phyloP scores from a whole-genome alignment of 768 basidiomycete genomes.

The Cystobasidium onofrii region DNA sequence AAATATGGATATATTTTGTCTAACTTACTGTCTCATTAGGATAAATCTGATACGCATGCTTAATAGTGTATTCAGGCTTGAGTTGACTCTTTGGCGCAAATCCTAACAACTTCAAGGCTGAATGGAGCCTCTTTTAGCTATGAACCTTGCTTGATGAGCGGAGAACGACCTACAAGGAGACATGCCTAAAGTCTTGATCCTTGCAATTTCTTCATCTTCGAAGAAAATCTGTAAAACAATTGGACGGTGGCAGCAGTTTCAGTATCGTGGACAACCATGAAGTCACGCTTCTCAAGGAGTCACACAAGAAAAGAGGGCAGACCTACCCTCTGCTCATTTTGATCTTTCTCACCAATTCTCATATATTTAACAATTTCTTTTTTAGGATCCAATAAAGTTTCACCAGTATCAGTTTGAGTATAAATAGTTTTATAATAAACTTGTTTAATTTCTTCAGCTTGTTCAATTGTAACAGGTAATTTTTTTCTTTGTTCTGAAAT shows the following conservation, averaged over 20 bases:
- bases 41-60: conserved; percentile 82
- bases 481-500: conserved; percentile 83
- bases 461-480: conserved; percentile 66
- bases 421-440: conserved; percentile 63
- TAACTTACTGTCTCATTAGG: conserved; percentile 78
- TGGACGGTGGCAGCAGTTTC: not conserved
- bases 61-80: conserved; percentile 77
- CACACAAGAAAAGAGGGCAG: not conserved
- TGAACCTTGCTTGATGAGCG: too few relatives aligned
- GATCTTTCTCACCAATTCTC: conserved; percentile 44
- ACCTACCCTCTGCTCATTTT: conserved; percentile 35
- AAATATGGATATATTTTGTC: too few relatives aligned
- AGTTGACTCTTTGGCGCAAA: conserved; percentile 65
- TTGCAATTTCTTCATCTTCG: conserved; percentile 35
- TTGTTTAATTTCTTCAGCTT: conserved; percentile 45
- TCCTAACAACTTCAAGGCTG: conserved; percentile 87
- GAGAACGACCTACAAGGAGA: not conserved
- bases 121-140: too few relatives aligned
- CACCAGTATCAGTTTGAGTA: conserved; percentile 51
- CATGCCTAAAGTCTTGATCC: conserved; percentile 34
- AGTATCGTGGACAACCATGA: not conserved
- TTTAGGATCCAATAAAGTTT: conserved; percentile 41
- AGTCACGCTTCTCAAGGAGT: too few relatives aligned
- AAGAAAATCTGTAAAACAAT: conserved; percentile 37
- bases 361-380: conserved; percentile 47